Base-by-base conservation (phyloP, 768 basidiomycete species). In the Xerocomellus chrysenteron region DNA sequence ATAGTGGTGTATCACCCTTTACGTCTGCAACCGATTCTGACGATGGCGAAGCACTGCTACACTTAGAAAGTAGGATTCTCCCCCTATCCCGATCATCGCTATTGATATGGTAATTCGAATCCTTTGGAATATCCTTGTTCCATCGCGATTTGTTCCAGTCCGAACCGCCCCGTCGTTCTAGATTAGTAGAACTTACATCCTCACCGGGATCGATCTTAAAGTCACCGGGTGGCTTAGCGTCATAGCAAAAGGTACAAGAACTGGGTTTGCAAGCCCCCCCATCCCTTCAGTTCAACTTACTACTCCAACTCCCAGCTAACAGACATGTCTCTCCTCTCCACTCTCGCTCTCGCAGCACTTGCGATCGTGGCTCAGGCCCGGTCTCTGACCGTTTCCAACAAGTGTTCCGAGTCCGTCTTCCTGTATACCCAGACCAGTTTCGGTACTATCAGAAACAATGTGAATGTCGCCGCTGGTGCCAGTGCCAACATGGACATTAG, bases 381-480 rank as follows among this genome's bases (percentile, higher is more conserved):
- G 55, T 74, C 71, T 24, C 45, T 72, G 44, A 69, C n/a, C 14
- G 70, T 71, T 36, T 45, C 47, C 51, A 71, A 71, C 52, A 50
- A 58, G 9, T 72, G 71, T 36, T 5, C 36, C 24, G 55, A 72
- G 28, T 37, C 62, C 3, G 71, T 74, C 43, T 59, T 74, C 42
- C 59, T 74, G 37, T 66, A 44, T 26, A 74, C 71, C 0, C 63
- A 67, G 56, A 73, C 35, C 21, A 72, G 71, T 50, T 71, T 33
- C 14, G 71, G 71, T 33, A 42, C 24, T 32, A 63, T 72, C 45
- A 9, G 26, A 2, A 74, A 69, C 62, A 49, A 73, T 30, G 59
- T 74, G 39, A 59, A 47, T 32, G 55, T 72, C 17, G 54, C 36
- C 40, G 53, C 58, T 24, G 73, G 67, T 19, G 59, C 50, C 28